Percentiles rank a stretch among this genome's conserved stretches.
Evolutionary conservation across 1,284 basidiomycete genomes (phyloP).

Genomic region (Moesziomyces parantarcticus): DNA sequence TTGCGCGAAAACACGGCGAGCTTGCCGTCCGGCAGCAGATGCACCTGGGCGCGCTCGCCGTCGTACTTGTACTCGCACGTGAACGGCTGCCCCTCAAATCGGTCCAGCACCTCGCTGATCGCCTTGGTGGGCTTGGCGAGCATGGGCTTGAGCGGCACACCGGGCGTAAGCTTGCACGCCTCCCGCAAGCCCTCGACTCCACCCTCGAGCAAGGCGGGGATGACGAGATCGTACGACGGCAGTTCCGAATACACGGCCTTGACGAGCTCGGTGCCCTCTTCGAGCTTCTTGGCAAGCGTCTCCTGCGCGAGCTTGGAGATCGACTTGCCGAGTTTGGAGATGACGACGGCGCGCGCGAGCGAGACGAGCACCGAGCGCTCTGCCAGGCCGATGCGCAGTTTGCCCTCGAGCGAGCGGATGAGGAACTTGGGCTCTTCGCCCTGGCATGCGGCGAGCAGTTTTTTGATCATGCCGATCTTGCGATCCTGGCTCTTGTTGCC

Average conservation of each 20-base stretch:
- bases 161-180: constrained; percentile 89
- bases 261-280: constrained; percentile 80
- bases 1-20: constrained; percentile 94
- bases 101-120: constrained; percentile 96
- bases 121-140: constrained; percentile 99
- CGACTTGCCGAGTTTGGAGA: constrained; percentile 70
- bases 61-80: constrained; percentile 99
- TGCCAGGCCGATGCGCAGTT: constrained; percentile 95
- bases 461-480: constrained; percentile 95
- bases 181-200: constrained; percentile 80
- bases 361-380: constrained; percentile 78
- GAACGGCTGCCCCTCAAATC: constrained; percentile 94
- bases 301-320: constrained; percentile 74
- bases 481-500: constrained; percentile 73
- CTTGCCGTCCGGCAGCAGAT: constrained; percentile 42
- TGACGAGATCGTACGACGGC: constrained; percentile 89
- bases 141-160: constrained; percentile 97
- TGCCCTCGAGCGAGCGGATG: constrained; percentile 93
- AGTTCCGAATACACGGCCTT: constrained; percentile 96
- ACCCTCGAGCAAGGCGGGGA: constrained; percentile 86
- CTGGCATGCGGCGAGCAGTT: constrained; percentile 90
- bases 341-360: constrained; percentile 60
- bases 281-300: constrained; percentile 79
- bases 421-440: constrained; percentile 92
- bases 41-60: constrained; percentile 88